Base-by-base conservation (phyloP, 2,329 filamentous ascomycete genomes). In the Cercospora beticola region DNA sequence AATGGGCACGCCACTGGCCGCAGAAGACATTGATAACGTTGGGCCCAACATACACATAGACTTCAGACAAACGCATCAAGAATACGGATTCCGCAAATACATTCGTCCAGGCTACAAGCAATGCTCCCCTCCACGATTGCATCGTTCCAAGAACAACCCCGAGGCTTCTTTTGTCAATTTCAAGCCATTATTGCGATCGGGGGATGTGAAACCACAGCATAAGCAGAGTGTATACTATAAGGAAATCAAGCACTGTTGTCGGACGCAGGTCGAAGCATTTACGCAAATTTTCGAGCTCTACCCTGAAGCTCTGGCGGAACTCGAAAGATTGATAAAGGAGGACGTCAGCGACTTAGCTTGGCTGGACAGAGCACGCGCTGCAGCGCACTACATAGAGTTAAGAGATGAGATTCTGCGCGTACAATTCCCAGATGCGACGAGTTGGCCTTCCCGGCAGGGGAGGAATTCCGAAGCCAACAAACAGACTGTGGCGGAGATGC, bases 71-170 rank as follows among this genome's bases (percentile, higher is more conserved):
- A 10, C 43, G 16, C 9, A 33, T 49, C 61, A 36, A 5, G 16
- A 52, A 33, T 46, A 49, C 26, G 54, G 33, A 12, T 10, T 56
- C 26, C 56, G 62, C 14, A 59, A 23, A 30, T 68, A 68, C 46
- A 62, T 49, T n/a, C 23, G 62, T 21, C 30, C 66, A 21, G 43
- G 62, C 33, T 65, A 31, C 62, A 65, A 68, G 46, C 58, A 46
- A 16, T 52, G 23, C 23, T 23, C 9, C n/a, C 63, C 49, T 43
- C 54, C 52, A 31, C 63, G 33, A 28, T 12, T 58, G n/a, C 30
- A 26, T 21, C 31, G 23, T n/a, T 62, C 3, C 43, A 62, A 62
- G 60, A 31, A 52, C 14, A 33, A 5, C 6, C 16, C 10, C 10
- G 36, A 28, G 8, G 12, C 16, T 18, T 3, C 43, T 18, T 46